phyloP scores from a whole-genome alignment of 2,329 filamentous ascomycete species.

The Apiospora aurea region DNA sequence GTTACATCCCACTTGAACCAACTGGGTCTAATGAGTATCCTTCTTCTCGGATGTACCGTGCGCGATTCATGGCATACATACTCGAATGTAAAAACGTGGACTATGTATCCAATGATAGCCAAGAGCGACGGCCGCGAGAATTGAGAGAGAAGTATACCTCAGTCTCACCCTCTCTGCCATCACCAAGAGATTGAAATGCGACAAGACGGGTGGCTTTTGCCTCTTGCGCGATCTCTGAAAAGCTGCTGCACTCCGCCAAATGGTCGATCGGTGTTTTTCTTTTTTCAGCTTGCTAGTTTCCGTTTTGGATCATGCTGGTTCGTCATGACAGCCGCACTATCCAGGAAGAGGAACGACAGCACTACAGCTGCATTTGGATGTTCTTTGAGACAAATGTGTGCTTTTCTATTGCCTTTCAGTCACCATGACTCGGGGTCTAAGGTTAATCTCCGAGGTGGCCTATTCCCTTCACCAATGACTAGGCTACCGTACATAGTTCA shows the following conservation, averaged over 20 bases:
- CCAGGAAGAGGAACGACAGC: background rate
- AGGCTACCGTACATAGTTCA: background rate
- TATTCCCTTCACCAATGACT: background rate
- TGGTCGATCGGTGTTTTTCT: background rate
- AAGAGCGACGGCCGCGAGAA: background rate
- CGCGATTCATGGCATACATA: background rate
- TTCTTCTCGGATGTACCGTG: background rate
- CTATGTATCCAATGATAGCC: background rate
- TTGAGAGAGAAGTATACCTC: background rate
- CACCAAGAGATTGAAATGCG: background rate
- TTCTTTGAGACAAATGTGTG: background rate
- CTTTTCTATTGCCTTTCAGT: background rate
- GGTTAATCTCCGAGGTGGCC: slow-evolving; percentile 4
- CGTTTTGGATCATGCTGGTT: background rate
- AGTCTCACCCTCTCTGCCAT: background rate
- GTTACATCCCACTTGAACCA: background rate
- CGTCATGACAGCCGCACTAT: background rate
- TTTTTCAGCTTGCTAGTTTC: background rate
- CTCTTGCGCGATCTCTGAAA: slow-evolving; percentile 1
- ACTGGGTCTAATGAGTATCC: no score
- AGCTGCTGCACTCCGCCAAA: background rate
- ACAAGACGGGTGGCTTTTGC: background rate
- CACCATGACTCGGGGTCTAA: slow-evolving; percentile 11
- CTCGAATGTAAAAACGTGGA: background rate
- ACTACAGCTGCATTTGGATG: background rate